Percentiles rank a stretch among this genome's conserved stretches.
Evolutionary conservation across 1,284 basidiomycete species (phyloP).

Genomic region (Cutaneotrichosporon sp.): DNA sequence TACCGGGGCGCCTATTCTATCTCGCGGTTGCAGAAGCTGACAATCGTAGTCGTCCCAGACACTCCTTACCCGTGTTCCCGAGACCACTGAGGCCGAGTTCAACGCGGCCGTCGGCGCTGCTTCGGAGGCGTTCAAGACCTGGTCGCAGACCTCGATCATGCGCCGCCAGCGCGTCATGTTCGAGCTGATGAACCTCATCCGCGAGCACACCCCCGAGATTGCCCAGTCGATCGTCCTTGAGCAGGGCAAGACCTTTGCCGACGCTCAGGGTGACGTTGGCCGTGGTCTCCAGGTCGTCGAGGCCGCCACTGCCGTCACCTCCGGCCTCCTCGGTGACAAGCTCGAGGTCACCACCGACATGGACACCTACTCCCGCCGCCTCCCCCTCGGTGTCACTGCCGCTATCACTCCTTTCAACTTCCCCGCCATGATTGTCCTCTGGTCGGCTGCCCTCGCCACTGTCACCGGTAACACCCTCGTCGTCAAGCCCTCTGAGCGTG

Average conservation of each 20-base stretch:
- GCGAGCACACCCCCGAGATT: slow-evolving; percentile 61
- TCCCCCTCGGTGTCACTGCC: slow-evolving; percentile 61
- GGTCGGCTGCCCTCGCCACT: slow-evolving; percentile 72
- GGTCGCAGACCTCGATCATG: slow-evolving; percentile 81
- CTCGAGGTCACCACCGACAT: slow-evolving; percentile 95
- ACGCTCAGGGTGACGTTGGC: slow-evolving; percentile 90
- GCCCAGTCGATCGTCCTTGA: slow-evolving; percentile 65
- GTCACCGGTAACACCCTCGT: slow-evolving; percentile 76
- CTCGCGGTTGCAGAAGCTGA: not conserved
- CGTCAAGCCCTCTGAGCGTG: slow-evolving; percentile 92
- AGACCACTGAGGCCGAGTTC: slow-evolving; percentile 79
- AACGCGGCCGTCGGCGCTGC: slow-evolving; percentile 79
- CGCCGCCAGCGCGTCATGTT: slow-evolving; percentile 83
- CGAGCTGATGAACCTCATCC: slow-evolving; percentile 78
- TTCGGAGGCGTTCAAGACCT: slow-evolving; percentile 79
- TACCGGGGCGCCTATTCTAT: too few relatives aligned
- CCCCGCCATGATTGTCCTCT: slow-evolving; percentile 85
- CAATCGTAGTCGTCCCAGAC: slow-evolving; percentile 2
- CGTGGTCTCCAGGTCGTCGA: slow-evolving; percentile 88
- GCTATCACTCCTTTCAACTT: slow-evolving; percentile 77
- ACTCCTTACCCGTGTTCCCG: slow-evolving; percentile 79
- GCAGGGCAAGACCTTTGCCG: slow-evolving; percentile 83
- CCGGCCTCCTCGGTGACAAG: slow-evolving; percentile 79
- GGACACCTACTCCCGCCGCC: slow-evolving; percentile 65
- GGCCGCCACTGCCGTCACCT: slow-evolving; percentile 75